Conservation (phyloP, 2,329 filamentous ascomycete genomes). For the Myriosclerotinia duriaeana region DNA sequence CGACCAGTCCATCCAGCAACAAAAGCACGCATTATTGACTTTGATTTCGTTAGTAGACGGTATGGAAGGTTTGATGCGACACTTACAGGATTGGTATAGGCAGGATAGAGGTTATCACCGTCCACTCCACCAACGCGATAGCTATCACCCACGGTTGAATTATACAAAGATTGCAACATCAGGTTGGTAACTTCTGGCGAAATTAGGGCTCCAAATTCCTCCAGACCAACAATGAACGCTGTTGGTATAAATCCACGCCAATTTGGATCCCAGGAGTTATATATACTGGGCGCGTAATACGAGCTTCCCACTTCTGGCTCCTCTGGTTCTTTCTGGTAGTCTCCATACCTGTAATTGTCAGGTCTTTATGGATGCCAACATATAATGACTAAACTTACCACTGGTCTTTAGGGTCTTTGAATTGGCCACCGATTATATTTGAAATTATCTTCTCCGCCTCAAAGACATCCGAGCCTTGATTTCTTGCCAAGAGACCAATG, state of each 20-base stretch:
- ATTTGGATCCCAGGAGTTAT: conserved; percentile 62
- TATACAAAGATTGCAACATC: conserved; percentile 55
- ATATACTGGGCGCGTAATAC: conserved; percentile 52
- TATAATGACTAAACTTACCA: conserved; percentile 47
- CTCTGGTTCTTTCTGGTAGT: conserved; percentile 56
- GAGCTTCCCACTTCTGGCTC: conserved; percentile 56
- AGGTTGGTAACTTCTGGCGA: conserved; percentile 41
- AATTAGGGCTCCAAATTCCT: conserved; percentile 50
- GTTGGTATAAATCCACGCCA: conserved; percentile 64
- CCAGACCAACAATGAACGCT: conserved; percentile 56
- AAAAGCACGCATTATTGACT: conserved; percentile 63
- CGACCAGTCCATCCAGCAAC: conserved; percentile 59
- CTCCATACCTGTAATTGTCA: conserved; percentile 39
- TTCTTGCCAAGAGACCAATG: conserved; percentile 56
- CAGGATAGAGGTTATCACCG: conserved; percentile 60
- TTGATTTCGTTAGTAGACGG: not conserved
- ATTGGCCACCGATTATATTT: conserved; percentile 54
- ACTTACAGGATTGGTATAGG: conserved; percentile 55
- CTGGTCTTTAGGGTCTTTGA: conserved; percentile 51
- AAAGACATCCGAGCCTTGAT: conserved; percentile 49
- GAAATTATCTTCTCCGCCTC: conserved; percentile 55
- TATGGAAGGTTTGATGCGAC: not conserved
- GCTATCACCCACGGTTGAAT: conserved; percentile 60
- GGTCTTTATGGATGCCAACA: not conserved
- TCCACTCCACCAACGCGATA: conserved; percentile 51